Evolutionary conservation across 2,329 filamentous ascomycete genomes (phyloP).

Genomic region (Monilinia vaccinii-corymbosi): DNA sequence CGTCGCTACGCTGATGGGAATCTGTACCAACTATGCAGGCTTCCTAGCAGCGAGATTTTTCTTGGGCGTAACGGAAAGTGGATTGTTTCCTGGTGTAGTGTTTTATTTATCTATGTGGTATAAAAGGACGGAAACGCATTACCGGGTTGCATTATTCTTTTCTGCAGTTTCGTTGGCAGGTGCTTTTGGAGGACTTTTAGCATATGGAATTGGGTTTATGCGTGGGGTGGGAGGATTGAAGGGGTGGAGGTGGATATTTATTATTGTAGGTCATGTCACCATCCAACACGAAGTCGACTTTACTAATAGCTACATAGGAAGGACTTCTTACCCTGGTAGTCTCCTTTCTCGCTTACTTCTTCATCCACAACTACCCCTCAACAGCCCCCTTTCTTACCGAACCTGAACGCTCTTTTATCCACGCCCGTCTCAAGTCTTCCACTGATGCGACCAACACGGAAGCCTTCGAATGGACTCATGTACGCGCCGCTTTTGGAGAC

Average conservation of each 20-base stretch:
- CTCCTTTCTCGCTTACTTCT: slow-evolving; percentile 42
- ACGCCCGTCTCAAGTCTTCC: slow-evolving; percentile 55
- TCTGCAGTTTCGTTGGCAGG: slow-evolving; percentile 45
- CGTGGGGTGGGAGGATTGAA: slow-evolving; percentile 41
- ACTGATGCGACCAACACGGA: slow-evolving; percentile 63
- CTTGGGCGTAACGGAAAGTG: slow-evolving; percentile 45
- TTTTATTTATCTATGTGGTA: slow-evolving; percentile 43
- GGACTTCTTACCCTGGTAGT: slow-evolving; percentile 46
- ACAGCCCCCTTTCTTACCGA: slow-evolving; percentile 49
- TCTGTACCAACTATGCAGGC: slow-evolving; percentile 41
- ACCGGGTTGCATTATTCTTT: slow-evolving; percentile 48
- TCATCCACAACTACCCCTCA: slow-evolving; percentile 57
- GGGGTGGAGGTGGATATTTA: slow-evolving; percentile 53
- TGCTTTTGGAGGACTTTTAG: slow-evolving; percentile 47
- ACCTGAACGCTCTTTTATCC: slow-evolving; percentile 33
- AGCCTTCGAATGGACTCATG: slow-evolving; percentile 58
- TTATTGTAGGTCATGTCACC: slow-evolving; percentile 36
- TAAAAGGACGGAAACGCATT: slow-evolving; percentile 44
- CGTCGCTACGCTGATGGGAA: slow-evolving; percentile 42
- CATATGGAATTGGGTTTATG: slow-evolving; percentile 48
- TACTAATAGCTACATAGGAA: slow-evolving; percentile 32
- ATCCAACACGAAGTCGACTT: neutral
- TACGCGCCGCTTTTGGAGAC: slow-evolving; percentile 53
- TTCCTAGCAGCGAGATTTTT: slow-evolving; percentile 47
- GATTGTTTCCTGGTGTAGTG: slow-evolving; percentile 46